Percentiles rank a stretch among this genome's conserved stretches.
Evolutionary conservation across 2,329 filamentous ascomycete species (phyloP).

Genomic region (Boeremia lycopersici): DNA sequence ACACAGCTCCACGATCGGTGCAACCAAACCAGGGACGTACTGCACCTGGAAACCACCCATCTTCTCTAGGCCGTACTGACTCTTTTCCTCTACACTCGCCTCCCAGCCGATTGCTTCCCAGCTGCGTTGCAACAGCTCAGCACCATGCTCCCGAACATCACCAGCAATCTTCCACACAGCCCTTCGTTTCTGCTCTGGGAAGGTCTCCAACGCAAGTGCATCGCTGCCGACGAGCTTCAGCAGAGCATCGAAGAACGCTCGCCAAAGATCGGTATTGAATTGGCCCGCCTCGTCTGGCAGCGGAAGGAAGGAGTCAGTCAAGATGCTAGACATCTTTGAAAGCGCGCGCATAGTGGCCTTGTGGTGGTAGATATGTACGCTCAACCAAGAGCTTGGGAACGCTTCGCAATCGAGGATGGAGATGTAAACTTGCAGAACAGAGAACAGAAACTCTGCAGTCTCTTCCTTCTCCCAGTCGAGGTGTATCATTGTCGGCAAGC

Average conservation of each 20-base stretch:
- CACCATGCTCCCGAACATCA: constrained; percentile 90
- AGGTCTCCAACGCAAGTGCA: constrained; percentile 88
- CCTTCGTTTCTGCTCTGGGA: constrained; percentile 92
- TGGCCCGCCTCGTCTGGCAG: constrained; percentile 87
- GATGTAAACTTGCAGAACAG: constrained; percentile 81
- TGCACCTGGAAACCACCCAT: constrained; percentile 98
- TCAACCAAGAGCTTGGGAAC: constrained; percentile 89
- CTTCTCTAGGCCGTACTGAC: constrained; percentile 76
- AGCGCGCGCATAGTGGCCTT: constrained; percentile 86
- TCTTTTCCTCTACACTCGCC: constrained; percentile 76
- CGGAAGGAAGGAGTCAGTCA: constrained; percentile 84
- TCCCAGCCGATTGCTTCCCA: constrained; percentile 99
- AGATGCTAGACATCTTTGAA: constrained; percentile 77
- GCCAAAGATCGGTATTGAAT: constrained; percentile 95
- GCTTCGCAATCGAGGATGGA: constrained; percentile 89
- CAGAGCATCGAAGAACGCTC: constrained; percentile 86
- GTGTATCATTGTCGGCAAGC: constrained; percentile 73
- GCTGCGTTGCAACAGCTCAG: constrained; percentile 79
- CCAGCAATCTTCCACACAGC: constrained; percentile 99
- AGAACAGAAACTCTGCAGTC: constrained; percentile 74
- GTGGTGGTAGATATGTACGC: constrained; percentile 90
- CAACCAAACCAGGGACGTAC: constrained; percentile 91
- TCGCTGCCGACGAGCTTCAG: constrained; percentile 89
- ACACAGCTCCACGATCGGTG: constrained; percentile 90
- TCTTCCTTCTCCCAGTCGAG: constrained; percentile 77